These are phyloP conservation scores for Acaromyces ingoldii DNA, from an alignment of 1,284 basidiomycete species.

Conservation along the genomic window DNA sequence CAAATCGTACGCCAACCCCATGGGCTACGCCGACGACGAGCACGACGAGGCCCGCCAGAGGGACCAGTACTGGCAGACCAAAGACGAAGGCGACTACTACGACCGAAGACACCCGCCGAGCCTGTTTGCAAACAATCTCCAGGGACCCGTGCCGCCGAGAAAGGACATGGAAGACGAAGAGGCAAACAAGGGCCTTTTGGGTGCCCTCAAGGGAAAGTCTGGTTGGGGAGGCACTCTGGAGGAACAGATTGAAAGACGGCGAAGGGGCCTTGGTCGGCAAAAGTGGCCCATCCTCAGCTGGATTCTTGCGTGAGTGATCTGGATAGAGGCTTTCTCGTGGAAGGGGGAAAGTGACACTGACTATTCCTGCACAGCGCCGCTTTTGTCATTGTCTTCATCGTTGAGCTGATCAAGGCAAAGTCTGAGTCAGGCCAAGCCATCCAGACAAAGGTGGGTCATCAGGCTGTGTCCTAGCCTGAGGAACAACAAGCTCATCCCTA, in stretches of 20 bases:
- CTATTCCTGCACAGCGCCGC: constrained; percentile 49
- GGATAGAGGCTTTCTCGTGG: background rate
- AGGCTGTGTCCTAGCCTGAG: background rate
- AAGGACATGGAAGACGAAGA: background rate
- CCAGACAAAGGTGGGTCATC: constrained; percentile 22
- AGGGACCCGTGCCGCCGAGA: background rate
- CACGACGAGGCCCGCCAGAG: constrained; percentile 37
- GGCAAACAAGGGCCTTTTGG: background rate
- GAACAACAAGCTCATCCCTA: background rate
- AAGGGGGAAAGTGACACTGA: background rate
- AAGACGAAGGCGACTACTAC: constrained; percentile 16
- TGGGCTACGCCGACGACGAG: constrained; percentile 48
- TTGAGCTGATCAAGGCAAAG: constrained; percentile 46
- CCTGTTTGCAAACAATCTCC: constrained; percentile 1
- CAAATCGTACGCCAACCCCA: constrained; percentile 21
- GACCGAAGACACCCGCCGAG: background rate
- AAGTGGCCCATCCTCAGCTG: constrained; percentile 63
- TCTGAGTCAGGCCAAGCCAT: constrained; percentile 47
- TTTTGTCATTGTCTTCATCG: constrained; percentile 57
- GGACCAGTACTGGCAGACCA: constrained; percentile 1
- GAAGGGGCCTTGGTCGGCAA: constrained; percentile 75
- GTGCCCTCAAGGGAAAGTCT: background rate
- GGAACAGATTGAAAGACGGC: constrained; percentile 52
- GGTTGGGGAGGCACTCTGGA: constrained; percentile 31
- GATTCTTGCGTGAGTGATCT: constrained; percentile 51